These are phyloP conservation scores for Colletotrichum filicis DNA, from an alignment of 2,329 filamentous ascomycete species.

Conservation along the genomic window DNA sequence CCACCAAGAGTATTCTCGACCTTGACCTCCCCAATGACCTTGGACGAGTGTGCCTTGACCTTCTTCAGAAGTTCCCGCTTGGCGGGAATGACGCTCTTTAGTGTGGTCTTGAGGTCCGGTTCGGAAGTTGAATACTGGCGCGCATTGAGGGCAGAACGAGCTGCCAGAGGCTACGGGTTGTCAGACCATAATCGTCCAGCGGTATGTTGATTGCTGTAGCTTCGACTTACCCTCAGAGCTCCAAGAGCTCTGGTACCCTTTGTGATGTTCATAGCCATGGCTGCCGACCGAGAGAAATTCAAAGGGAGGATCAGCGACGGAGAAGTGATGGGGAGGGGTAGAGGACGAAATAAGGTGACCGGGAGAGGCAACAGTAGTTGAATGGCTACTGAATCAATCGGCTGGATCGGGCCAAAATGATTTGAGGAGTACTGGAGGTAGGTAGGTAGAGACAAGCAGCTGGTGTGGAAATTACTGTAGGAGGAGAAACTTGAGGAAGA, in stretches of 20 bases:
- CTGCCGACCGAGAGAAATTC: not conserved
- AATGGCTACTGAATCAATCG: not conserved
- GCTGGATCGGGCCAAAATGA: not conserved
- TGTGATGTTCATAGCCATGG: conserved; percentile 74
- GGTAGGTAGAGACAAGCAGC: not conserved
- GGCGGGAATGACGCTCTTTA: conserved; percentile 85
- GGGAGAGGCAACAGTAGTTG: not conserved
- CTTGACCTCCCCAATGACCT: conserved; percentile 91
- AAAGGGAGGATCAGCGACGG: not conserved
- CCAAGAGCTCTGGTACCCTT: conserved; percentile 71
- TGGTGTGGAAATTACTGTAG: not conserved
- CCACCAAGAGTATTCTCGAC: conserved; percentile 94
- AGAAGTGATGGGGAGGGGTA: not conserved
- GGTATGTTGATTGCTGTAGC: no score
- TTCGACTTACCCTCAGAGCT: conserved; percentile 68
- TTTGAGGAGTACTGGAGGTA: conserved; percentile 7
- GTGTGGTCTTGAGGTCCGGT: conserved; percentile 88
- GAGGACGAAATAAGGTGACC: not conserved
- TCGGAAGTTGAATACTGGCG: conserved; percentile 77
- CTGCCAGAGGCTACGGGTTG: conserved; percentile 29
- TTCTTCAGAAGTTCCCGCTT: conserved; percentile 95
- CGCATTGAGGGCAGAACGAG: conserved; percentile 42
- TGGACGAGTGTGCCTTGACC: conserved; percentile 86
- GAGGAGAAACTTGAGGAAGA: conserved; percentile 1
- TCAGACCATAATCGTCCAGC: not conserved